Base-by-base conservation (phyloP, 2,329 filamentous ascomycete species). In the Clonostachys sp. region DNA sequence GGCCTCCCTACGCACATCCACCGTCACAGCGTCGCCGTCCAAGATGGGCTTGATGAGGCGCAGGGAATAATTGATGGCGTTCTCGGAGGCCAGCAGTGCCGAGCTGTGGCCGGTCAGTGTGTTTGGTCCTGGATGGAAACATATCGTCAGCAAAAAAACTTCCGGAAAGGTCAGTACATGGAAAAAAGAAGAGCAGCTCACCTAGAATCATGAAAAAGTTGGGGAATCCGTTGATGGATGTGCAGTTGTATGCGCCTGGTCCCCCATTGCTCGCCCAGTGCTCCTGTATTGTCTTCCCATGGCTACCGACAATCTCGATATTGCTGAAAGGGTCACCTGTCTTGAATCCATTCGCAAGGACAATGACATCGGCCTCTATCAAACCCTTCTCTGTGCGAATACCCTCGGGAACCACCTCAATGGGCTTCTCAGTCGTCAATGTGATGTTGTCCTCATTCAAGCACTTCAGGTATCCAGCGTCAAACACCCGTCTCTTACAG, bases 161-260 rank as follows among this genome's bases (percentile, higher is more conserved):
- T 30, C 24, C 24, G 24, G 9, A 30, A 30, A 10, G 24, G 24
- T 30, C 24, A 30, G 8, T 10, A 2, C 24, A 10, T 10, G 24
- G 9, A 9, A 30, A 30, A 8, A 9, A 30, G 24, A 13, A 14
- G 16, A 10, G 7, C n/a, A 35, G 52, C 59, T 50, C 44, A 64
- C 68, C 82, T 39, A 83, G 74, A 0, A 85, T 62, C 48, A 84
- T 69, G 63, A 86, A 85, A 55, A 85, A 80, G 56, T 86, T 86
- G 3, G 83, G 83, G 55, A 84, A 84, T 0, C 75, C 76, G 52
- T 77, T 77, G 61, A 85, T 65, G 2, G 74, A 72, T 2, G 74
- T 74, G 18, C 75, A 76, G 47, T 80, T 74, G 57, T 87, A 87
- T 1, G 81, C 83, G 51, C 78, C 79, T 0, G 78, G 66, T 0